A percentile compares a stretch with the other conserved stretches of the same genome.
Evolutionary conservation across 495 filamentous ascomycete species (phyloP).

Genomic region (Schizothecium vesticola): DNA sequence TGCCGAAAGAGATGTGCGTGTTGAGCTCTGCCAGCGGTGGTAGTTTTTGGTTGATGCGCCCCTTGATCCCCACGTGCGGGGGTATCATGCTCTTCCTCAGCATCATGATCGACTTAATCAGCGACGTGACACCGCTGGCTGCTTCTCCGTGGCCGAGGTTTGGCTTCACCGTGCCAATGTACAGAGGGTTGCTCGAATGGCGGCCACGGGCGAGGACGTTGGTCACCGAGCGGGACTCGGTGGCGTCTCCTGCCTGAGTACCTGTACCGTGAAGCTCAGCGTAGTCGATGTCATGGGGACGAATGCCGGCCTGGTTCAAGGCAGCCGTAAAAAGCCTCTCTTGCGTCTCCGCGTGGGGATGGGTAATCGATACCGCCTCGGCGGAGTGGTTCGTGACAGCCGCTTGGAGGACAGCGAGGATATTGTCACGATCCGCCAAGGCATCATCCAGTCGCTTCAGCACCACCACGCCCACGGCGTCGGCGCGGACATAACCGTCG

Average conservation of each 20-base stretch:
- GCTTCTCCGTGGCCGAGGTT: slow-evolving; percentile 78
- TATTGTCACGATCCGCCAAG: slow-evolving; percentile 42
- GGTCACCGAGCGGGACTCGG: slow-evolving; percentile 59
- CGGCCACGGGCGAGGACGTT: slow-evolving; percentile 59
- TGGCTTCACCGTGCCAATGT: slow-evolving; percentile 68
- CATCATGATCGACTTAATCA: slow-evolving; percentile 74
- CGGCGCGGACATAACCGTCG: slow-evolving; percentile 48
- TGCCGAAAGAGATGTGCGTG: slow-evolving; percentile 6
- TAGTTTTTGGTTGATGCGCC: slow-evolving; percentile 40
- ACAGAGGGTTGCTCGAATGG: slow-evolving; percentile 52
- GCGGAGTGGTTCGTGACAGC: slow-evolving; percentile 53
- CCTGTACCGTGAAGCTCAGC: slow-evolving; percentile 76
- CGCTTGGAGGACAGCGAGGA: slow-evolving; percentile 48
- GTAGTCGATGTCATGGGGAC: slow-evolving; percentile 59
- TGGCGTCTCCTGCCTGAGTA: slow-evolving; percentile 63
- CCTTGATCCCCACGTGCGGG: slow-evolving; percentile 69
- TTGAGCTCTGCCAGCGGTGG: slow-evolving; percentile 12
- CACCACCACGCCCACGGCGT: slow-evolving; percentile 30
- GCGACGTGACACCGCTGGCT: slow-evolving; percentile 62
- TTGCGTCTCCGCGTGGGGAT: slow-evolving; percentile 57
- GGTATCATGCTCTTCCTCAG: slow-evolving; percentile 66
- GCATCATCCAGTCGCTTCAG: slow-evolving; percentile 50
- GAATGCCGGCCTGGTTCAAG: slow-evolving; percentile 50
- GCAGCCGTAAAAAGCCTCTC: slow-evolving; percentile 54
- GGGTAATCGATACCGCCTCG: slow-evolving; percentile 57